Percentiles rank a stretch among this genome's conserved stretches.
Conservation (phyloP, 331 rosid genomes). For the Telfairia occidentalis region DNA sequence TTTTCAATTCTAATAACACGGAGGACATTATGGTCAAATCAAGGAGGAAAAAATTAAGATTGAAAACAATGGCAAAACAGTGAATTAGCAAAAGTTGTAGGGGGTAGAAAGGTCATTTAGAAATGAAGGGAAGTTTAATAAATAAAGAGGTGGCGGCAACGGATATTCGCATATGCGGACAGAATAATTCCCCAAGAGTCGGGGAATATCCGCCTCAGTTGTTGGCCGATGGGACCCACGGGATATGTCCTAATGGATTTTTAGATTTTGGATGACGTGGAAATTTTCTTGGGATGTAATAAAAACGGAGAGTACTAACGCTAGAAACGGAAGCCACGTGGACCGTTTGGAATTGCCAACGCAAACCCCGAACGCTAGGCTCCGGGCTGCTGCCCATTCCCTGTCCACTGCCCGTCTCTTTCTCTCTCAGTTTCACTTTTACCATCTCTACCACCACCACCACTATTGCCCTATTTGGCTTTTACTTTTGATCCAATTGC, state of each 20-base stretch:
- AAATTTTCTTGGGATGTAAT: background rate
- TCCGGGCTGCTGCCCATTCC: conserved; percentile 12
- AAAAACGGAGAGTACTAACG: background rate
- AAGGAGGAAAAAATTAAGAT: background rate
- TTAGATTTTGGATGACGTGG: conserved; percentile 1
- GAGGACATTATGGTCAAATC: background rate
- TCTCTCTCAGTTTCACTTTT: too few species aligned
- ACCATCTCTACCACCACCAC: too few species aligned
- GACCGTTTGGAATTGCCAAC: background rate
- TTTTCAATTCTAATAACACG: too few species aligned
- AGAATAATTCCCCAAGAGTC: conserved; percentile 20
- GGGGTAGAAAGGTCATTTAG: background rate
- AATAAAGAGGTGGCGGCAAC: background rate
- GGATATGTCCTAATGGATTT: too few species aligned
- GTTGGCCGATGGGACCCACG: background rate
- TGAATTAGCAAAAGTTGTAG: background rate
- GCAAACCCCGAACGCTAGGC: background rate
- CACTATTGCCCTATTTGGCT: too few species aligned
- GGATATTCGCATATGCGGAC: conserved; percentile 29
- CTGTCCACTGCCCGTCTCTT: background rate
- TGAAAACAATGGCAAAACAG: background rate
- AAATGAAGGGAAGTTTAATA: background rate
- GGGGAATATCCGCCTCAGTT: background rate
- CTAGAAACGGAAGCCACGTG: background rate
- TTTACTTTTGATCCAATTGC: too few species aligned